Evolutionary conservation across 768 basidiomycete species (phyloP).

Genomic region (Phlegmacium glaucopus): DNA sequence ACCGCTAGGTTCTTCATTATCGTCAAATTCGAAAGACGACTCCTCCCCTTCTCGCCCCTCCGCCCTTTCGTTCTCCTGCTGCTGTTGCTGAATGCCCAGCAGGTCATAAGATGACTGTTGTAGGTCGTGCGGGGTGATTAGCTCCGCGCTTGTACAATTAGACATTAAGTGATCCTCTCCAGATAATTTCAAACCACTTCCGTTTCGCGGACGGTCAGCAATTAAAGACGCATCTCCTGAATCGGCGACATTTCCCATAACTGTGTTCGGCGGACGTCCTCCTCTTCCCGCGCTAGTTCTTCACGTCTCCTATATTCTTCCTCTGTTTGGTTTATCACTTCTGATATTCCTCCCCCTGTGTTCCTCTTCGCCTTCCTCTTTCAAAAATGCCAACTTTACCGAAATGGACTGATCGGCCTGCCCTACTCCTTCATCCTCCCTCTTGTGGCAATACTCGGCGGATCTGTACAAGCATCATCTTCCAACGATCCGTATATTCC

Average conservation of each 20-base stretch:
- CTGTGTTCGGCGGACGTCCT: slow-evolving; percentile 22
- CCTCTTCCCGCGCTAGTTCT: slow-evolving; percentile 23
- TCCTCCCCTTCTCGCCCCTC: slow-evolving; percentile 20
- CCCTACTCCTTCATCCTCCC: slow-evolving; percentile 59
- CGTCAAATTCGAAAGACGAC: slow-evolving; percentile 9
- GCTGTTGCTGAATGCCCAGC: no score
- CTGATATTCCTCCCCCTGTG: slow-evolving; percentile 6
- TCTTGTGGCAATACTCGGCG: slow-evolving; percentile 54
- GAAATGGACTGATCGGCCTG: slow-evolving; percentile 67
- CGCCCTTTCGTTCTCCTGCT: slow-evolving; percentile 19
- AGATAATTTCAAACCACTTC: not conserved
- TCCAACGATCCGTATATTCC: slow-evolving; percentile 68
- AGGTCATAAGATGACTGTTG: no score
- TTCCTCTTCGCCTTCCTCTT: slow-evolving; percentile 1
- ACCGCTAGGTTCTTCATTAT: slow-evolving; percentile 4
- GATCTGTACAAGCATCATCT: slow-evolving; percentile 55
- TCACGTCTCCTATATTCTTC: slow-evolving; percentile 9
- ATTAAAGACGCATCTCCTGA: not conserved
- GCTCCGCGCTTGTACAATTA: no score
- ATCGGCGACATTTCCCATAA: slow-evolving; percentile 1
- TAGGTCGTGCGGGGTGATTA: no score
- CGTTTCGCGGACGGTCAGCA: not conserved
- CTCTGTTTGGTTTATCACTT: slow-evolving; percentile 20
- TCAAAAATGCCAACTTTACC: slow-evolving; percentile 17
- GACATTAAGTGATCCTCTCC: no score